Evolutionary conservation across 2,329 filamentous ascomycete species (phyloP).

Genomic region (Sclerotinia minor): DNA sequence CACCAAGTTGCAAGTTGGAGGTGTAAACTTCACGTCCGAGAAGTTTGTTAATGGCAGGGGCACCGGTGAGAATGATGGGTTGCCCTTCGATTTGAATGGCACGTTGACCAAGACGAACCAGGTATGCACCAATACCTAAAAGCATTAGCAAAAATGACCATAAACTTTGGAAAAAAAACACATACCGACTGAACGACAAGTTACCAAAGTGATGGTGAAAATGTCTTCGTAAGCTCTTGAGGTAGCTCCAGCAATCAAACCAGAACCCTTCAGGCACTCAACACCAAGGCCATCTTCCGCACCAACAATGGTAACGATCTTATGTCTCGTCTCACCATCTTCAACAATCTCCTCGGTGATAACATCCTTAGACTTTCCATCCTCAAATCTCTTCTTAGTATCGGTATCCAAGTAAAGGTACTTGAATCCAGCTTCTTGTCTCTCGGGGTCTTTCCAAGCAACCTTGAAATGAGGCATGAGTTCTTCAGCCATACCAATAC

Average conservation of each 20-base stretch:
- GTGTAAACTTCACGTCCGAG: constrained; percentile 98
- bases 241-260: constrained; percentile 96
- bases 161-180: constrained; percentile 31
- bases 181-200: constrained; percentile 90
- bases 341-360: constrained; percentile 86
- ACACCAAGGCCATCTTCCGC: constrained; percentile 95
- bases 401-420: constrained; percentile 92
- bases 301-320: constrained; percentile 91
- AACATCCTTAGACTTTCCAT: constrained; percentile 70
- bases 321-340: constrained; percentile 85
- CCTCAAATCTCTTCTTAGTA: constrained; percentile 82
- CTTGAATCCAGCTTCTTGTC: constrained; percentile 88
- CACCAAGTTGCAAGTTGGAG: constrained; percentile 97
- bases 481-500: constrained; percentile 94
- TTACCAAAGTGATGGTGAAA: constrained; percentile 96
- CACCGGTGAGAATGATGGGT: constrained; percentile 97
- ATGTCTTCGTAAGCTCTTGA: constrained; percentile 98
- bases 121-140: constrained; percentile 90
- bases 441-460: constrained; percentile 84
- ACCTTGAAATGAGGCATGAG: constrained; percentile 96
- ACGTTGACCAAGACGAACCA: constrained; percentile 96
- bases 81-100: constrained; percentile 98
- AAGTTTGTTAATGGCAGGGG: constrained; percentile 95
- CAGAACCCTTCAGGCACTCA: constrained; percentile 93
- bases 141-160: constrained; percentile 38